A percentile compares a stretch with the other conserved stretches of the same genome.
These are phyloP conservation scores for Colletotrichum agaves DNA, from an alignment of 2,329 filamentous ascomycete genomes.

Conservation along the genomic window DNA sequence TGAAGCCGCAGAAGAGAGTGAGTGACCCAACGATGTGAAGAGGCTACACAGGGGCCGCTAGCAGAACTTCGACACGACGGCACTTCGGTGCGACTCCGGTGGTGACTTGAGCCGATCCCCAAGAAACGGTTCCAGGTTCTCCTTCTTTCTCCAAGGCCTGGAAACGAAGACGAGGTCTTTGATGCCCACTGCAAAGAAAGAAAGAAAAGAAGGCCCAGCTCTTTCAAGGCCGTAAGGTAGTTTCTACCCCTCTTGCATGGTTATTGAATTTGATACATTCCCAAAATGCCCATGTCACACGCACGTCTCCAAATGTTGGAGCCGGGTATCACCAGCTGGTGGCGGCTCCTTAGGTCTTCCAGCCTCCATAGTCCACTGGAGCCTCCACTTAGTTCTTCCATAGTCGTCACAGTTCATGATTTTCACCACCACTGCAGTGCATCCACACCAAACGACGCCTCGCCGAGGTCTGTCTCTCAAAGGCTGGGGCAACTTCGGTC, in stretches of 20 bases:
- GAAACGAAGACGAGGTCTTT: not conserved
- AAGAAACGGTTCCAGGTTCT: constrained; percentile 9
- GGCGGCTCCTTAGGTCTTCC: no score
- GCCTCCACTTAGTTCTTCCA: no score
- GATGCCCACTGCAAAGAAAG: not conserved
- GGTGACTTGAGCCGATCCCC: constrained; percentile 17
- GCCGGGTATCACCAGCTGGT: no score
- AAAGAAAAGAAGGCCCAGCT: not conserved
- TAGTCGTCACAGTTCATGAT: no score
- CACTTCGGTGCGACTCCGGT: constrained; percentile 32
- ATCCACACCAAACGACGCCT: no score
- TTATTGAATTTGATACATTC: not conserved
- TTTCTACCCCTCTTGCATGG: not conserved
- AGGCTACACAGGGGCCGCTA: constrained; percentile 3
- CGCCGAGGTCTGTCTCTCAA: no score
- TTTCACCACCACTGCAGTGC: no score
- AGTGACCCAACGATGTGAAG: constrained; percentile 23
- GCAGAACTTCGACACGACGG: constrained; percentile 1
- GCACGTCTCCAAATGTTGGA: constrained; percentile 9
- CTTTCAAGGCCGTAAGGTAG: not conserved
- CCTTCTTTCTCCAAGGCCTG: constrained; percentile 26
- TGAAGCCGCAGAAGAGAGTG: not conserved
- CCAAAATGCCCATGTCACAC: constrained; percentile 15
- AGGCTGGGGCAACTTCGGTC: constrained; percentile 27
- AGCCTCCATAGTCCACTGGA: no score